phyloP scores from a whole-genome alignment of 2,329 filamentous ascomycete species.

The Sarocladiaceae sp. region DNA sequence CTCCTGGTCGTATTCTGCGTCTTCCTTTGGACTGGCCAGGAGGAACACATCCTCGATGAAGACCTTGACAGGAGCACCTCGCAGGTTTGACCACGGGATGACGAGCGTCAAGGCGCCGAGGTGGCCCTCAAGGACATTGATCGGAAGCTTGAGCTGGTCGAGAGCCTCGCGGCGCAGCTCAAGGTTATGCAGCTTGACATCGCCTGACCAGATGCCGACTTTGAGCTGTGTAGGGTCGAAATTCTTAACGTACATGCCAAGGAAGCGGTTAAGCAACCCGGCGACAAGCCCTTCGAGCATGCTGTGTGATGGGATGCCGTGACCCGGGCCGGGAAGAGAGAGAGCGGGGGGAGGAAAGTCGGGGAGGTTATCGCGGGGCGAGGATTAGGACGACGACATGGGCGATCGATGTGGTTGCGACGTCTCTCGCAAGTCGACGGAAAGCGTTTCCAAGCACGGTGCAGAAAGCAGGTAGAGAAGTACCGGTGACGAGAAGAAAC shows the following conservation, averaged over 20 bases:
- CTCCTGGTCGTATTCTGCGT: slow-evolving; percentile 85
- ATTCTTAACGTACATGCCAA: slow-evolving; percentile 99
- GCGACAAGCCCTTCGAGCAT: slow-evolving; percentile 98
- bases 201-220: slow-evolving; percentile 97
- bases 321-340: slow-evolving; percentile 57
- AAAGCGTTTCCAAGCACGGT: not conserved
- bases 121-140: slow-evolving; percentile 95
- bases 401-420: slow-evolving; percentile 1
- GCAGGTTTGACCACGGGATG: slow-evolving; percentile 96
- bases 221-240: slow-evolving; percentile 98
- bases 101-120: slow-evolving; percentile 84
- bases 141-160: slow-evolving; percentile 90
- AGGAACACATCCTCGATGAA: slow-evolving; percentile 96
- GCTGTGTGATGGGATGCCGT: slow-evolving; percentile 54
- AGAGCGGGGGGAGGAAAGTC: slow-evolving; percentile 1
- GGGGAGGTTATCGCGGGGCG: not conserved
- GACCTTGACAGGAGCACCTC: slow-evolving; percentile 89
- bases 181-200: slow-evolving; percentile 90
- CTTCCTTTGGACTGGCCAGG: slow-evolving; percentile 89
- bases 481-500: no score
- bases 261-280: slow-evolving; percentile 94
- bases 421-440: slow-evolving; percentile 1
- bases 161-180: slow-evolving; percentile 91
- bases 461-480: not conserved
- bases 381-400: slow-evolving; percentile 10